Evolutionary conservation across 73 alveolate genomes (phyloP).

Genomic region (Symbiodinium natans): DNA sequence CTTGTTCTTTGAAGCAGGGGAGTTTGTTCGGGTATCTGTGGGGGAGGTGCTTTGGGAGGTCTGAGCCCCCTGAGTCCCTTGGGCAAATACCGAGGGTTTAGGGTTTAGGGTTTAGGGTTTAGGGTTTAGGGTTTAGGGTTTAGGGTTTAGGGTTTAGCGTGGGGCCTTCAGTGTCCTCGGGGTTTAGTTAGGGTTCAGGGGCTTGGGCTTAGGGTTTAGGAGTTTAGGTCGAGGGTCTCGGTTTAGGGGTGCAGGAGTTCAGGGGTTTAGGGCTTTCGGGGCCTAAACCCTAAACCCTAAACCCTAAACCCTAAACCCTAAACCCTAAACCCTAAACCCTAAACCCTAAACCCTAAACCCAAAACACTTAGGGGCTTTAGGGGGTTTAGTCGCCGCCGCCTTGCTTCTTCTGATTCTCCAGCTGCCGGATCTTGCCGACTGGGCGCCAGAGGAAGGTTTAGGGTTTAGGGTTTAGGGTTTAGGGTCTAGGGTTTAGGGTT

Average conservation of each 20-base stretch:
- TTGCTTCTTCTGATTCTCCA: slow-evolving; percentile 7
- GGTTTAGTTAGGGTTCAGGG: background rate
- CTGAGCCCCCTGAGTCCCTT: too few species aligned
- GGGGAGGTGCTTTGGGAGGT: too few species aligned
- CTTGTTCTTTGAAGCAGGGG: too few species aligned
- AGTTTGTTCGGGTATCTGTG: too few species aligned
- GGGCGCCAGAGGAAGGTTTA: background rate
- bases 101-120: background rate
- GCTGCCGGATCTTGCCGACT: background rate
- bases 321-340: background rate
- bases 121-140: background rate
- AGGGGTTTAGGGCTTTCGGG: too few species aligned
- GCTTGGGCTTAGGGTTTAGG: background rate
- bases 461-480: too few species aligned
- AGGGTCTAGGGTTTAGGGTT: too few species aligned
- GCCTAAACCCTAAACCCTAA: slow-evolving; percentile 5
- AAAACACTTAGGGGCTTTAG: too few species aligned
- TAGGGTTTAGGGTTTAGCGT: background rate
- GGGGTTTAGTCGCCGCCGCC: background rate
- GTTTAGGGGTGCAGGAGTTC: too few species aligned
- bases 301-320: background rate
- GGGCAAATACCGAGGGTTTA: too few species aligned
- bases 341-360: background rate
- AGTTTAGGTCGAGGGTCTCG: background rate
- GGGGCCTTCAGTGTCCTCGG: background rate